Percentiles rank a stretch among this genome's conserved stretches.
Evolutionary conservation across 75 land plant species (phyloP).

Genomic region (Ceratopteris richardii): DNA sequence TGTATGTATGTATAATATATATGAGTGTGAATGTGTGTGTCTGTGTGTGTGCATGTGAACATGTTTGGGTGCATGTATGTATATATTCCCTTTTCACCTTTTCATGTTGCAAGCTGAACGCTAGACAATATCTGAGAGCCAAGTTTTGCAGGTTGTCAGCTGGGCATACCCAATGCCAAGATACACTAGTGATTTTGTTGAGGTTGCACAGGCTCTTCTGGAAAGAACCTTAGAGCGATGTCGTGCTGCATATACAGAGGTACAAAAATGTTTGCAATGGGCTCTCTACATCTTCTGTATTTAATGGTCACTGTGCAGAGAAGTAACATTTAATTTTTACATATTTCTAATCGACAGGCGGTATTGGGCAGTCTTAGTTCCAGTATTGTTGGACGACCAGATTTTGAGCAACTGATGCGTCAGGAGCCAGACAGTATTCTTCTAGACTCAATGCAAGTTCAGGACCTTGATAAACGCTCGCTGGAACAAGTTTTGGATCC

Average conservation of each 20-base stretch:
- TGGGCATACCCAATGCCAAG: conserved; percentile 99
- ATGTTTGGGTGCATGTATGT: no score
- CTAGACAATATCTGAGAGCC: no score
- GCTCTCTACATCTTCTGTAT: not conserved
- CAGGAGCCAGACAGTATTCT: conserved; percentile 77
- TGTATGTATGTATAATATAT: no score
- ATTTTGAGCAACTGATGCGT: conserved; percentile 75
- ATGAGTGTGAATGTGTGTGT: no score
- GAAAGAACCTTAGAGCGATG: conserved; percentile 95
- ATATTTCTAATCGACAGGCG: conserved; percentile 46
- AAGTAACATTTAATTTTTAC: no score
- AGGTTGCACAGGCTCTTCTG: conserved; percentile 88
- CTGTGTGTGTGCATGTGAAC: no score
- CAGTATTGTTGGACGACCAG: conserved; percentile 86
- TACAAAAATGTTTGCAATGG: no score
- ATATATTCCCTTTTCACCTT: no score
- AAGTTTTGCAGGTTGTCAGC: conserved; percentile 72
- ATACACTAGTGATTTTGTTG: conserved; percentile 85
- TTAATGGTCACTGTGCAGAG: no score
- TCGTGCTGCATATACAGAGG: conserved; percentile 95
- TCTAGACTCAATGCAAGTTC: conserved; percentile 41
- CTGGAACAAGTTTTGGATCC: conserved; percentile 38
- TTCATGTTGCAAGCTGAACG: no score
- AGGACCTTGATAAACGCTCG: conserved; percentile 22
- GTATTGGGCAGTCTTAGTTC: conserved; percentile 96